Evolutionary conservation across 768 basidiomycete genomes (phyloP).

Genomic region (Pisolithus microcarpus): DNA sequence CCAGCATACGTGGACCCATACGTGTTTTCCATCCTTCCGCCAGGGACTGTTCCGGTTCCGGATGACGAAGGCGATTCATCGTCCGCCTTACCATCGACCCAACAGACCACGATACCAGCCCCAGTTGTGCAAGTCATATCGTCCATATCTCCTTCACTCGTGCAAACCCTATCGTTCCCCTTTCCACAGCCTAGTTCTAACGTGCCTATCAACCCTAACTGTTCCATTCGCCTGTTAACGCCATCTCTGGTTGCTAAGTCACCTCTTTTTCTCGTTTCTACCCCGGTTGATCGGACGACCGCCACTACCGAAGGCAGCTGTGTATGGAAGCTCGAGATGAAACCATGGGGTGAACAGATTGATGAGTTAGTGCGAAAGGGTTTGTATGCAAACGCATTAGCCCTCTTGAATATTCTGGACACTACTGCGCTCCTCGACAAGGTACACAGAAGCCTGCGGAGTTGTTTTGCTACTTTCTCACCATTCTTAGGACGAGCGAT

Average conservation of each 20-base stretch:
- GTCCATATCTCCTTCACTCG: constrained; percentile 51
- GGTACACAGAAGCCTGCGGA: constrained; percentile 30
- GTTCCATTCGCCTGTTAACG: constrained; percentile 58
- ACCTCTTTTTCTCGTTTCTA: constrained; percentile 56
- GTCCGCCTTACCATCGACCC: constrained; percentile 10
- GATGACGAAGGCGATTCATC: constrained; percentile 12
- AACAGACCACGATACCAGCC: constrained; percentile 39
- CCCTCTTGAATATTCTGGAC: constrained; percentile 67
- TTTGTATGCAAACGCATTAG: constrained; percentile 71
- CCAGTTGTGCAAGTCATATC: constrained; percentile 67
- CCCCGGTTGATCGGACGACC: constrained; percentile 64
- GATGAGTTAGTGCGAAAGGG: constrained; percentile 72
- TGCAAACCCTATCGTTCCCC: constrained; percentile 62
- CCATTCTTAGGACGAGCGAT: constrained; percentile 42
- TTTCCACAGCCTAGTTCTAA: constrained; percentile 33
- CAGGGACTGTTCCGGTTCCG: constrained; percentile 46
- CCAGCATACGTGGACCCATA: constrained; percentile 73
- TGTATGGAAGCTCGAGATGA: constrained; percentile 71
- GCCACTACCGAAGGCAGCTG: constrained; percentile 65
- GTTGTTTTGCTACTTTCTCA: neutral
- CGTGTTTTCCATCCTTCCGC: constrained; percentile 65
- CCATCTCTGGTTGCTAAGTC: constrained; percentile 46
- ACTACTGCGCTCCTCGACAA: constrained; percentile 53
- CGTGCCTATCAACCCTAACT: constrained; percentile 29
- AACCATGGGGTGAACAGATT: constrained; percentile 71